These are phyloP conservation scores for Giardia muris DNA, from an alignment of 208 protist species.

Conservation along the genomic window DNA sequence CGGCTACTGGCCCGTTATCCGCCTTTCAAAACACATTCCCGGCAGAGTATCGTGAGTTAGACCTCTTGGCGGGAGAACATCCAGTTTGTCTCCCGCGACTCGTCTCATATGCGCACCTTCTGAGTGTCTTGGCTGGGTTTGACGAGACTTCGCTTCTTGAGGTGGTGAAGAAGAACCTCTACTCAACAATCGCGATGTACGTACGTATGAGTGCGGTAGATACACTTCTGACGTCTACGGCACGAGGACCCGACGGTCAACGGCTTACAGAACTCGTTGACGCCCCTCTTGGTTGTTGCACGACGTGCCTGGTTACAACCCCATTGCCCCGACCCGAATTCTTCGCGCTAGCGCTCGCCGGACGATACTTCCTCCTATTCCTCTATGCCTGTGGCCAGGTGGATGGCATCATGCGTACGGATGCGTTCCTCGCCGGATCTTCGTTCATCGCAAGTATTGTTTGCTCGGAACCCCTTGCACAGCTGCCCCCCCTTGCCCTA, in stretches of 20 bases:
- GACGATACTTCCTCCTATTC: not conserved
- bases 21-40: not conserved
- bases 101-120: not conserved
- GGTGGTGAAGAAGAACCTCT: not conserved
- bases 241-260: too few species aligned
- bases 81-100: not conserved
- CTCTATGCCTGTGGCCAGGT: not conserved
- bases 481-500: not conserved
- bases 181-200: not conserved
- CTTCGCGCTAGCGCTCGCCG: too few species aligned
- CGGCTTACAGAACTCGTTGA: too few species aligned
- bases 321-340: too few species aligned
- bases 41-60: not conserved
- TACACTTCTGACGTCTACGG: too few species aligned
- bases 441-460: not conserved
- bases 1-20: not conserved
- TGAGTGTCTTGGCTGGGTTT: not conserved
- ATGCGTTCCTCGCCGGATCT: not conserved
- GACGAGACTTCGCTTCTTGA: not conserved
- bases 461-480: not conserved
- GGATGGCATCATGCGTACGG: not conserved
- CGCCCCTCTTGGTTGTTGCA: too few species aligned
- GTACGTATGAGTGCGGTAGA: too few species aligned
- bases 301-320: too few species aligned
- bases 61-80: not conserved